phyloP scores from a whole-genome alignment of 2,329 filamentous ascomycete species.

The Pleomassaria siparia region DNA sequence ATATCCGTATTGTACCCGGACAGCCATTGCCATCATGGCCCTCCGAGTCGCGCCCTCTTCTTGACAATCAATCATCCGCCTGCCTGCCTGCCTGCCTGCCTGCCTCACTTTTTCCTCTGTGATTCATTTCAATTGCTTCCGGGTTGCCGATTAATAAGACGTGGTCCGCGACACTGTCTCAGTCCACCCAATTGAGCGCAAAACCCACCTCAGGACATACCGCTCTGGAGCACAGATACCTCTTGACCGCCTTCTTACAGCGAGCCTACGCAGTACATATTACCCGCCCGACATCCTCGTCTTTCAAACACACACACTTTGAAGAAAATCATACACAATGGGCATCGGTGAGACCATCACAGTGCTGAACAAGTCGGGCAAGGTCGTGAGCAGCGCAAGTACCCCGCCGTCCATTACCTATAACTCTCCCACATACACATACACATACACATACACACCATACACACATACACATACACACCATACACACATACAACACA shows the following conservation, averaged over 20 bases:
- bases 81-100: constrained; percentile 12
- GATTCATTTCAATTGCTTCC: neutral
- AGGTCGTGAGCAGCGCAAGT: too few relatives aligned
- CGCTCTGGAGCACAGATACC: constrained; percentile 7
- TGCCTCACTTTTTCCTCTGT: constrained; percentile 10
- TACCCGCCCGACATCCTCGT: constrained; percentile 13
- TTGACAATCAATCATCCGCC: too few relatives aligned
- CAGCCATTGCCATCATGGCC: too few relatives aligned
- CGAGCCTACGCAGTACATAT: constrained; percentile 7
- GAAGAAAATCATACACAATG: constrained; percentile 30
- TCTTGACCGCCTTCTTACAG: constrained; percentile 9
- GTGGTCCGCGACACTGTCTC: constrained; percentile 3
- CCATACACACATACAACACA: too few relatives aligned
- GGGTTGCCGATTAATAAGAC: constrained; percentile 7
- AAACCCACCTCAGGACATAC: neutral
- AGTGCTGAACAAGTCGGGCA: constrained; percentile 85
- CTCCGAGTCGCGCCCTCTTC: too few relatives aligned
- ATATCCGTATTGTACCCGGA: too few relatives aligned
- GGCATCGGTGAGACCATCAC: constrained; percentile 73
- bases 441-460: too few relatives aligned
- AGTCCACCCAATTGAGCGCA: neutral
- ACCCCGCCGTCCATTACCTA: too few relatives aligned
- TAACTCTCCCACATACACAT: too few relatives aligned
- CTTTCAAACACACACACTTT: constrained; percentile 14
- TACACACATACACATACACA: too few relatives aligned